Conservation (phyloP, 1,139 yeast species). For the Geotrichum phurueaensis region DNA sequence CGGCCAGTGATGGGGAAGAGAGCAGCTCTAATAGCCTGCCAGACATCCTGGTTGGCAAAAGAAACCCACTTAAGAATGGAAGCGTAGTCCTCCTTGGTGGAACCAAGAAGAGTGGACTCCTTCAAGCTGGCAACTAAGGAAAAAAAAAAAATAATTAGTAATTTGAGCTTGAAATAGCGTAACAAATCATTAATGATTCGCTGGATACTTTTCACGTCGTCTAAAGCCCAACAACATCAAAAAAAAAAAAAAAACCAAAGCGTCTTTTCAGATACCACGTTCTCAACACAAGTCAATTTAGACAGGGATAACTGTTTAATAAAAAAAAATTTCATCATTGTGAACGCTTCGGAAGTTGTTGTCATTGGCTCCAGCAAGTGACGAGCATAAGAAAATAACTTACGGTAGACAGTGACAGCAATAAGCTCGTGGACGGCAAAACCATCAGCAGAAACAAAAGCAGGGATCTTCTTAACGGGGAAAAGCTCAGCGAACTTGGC, state of each 20-base stretch:
- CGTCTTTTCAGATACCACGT: conserved; percentile 6
- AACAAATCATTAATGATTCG: neutral
- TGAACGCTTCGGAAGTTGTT: conserved; percentile 10
- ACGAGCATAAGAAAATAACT: conserved; percentile 19
- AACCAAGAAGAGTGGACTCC: conserved; percentile 50
- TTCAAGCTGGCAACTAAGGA: conserved; percentile 34
- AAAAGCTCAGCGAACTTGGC: conserved; percentile 47
- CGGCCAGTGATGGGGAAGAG: conserved; percentile 46
- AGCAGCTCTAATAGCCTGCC: conserved; percentile 40
- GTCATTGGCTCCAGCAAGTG: conserved; percentile 15
- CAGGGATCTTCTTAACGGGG: conserved; percentile 74
- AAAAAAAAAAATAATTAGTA: conserved; percentile 8
- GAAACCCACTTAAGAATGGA: conserved; percentile 76
- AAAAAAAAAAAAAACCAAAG: too few species aligned
- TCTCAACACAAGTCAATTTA: conserved; percentile 12
- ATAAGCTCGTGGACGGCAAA: conserved; percentile 69
- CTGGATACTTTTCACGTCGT: neutral
- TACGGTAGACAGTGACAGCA: conserved; percentile 54
- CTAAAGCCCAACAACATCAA: neutral
- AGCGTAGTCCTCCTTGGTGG: conserved; percentile 61
- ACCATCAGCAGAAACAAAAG: conserved; percentile 75
- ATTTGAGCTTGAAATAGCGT: neutral
- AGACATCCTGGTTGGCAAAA: conserved; percentile 66
- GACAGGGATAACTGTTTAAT: conserved; percentile 14
- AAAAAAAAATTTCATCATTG: conserved; percentile 5